Percentiles rank a stretch among this genome's conserved stretches.
Evolutionary conservation across 331 rosid genomes (phyloP).

Genomic region (Phaseolus coccineus): DNA sequence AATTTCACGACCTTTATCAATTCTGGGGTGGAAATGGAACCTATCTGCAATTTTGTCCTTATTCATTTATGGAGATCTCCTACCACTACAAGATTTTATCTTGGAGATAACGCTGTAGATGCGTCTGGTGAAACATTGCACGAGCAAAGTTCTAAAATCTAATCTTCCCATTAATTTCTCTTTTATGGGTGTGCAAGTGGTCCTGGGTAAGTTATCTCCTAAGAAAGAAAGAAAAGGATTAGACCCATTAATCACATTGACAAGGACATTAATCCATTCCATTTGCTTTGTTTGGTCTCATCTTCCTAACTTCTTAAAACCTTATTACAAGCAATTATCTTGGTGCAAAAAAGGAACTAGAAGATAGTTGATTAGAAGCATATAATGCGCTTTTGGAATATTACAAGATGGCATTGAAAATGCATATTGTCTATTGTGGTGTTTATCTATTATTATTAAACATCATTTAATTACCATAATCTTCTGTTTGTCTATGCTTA

Average conservation of each 20-base stretch:
- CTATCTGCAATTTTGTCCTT: conserved; percentile 52
- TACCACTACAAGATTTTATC: conserved; percentile 46
- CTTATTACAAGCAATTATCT: conserved; percentile 26
- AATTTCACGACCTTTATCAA: conserved; percentile 20
- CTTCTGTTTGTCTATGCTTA: conserved; percentile 47
- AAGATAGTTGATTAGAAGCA: background rate
- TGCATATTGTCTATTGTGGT: conserved; percentile 30
- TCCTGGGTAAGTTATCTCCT: conserved; percentile 8
- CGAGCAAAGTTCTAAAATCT: conserved; percentile 6
- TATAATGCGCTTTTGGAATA: conserved; percentile 28
- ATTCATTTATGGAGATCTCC: conserved; percentile 53
- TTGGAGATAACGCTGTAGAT: conserved; percentile 50
- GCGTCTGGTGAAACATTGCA: conserved; percentile 52
- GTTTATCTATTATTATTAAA: conserved; percentile 29
- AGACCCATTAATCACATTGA: conserved; percentile 27
- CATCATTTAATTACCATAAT: conserved; percentile 30
- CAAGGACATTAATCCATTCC: conserved; percentile 38
- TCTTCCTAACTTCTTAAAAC: conserved; percentile 30
- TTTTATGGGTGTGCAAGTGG: conserved; percentile 29
- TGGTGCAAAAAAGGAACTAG: conserved; percentile 23
- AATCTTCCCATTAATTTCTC: background rate
- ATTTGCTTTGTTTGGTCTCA: conserved; percentile 18
- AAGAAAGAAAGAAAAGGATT: conserved; percentile 7
- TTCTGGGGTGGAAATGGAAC: conserved; percentile 37
- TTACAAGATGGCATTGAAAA: conserved; percentile 33